phyloP scores from a whole-genome alignment of 1,139 yeast genomes.

The Nakaseomyces glabratus region DNA sequence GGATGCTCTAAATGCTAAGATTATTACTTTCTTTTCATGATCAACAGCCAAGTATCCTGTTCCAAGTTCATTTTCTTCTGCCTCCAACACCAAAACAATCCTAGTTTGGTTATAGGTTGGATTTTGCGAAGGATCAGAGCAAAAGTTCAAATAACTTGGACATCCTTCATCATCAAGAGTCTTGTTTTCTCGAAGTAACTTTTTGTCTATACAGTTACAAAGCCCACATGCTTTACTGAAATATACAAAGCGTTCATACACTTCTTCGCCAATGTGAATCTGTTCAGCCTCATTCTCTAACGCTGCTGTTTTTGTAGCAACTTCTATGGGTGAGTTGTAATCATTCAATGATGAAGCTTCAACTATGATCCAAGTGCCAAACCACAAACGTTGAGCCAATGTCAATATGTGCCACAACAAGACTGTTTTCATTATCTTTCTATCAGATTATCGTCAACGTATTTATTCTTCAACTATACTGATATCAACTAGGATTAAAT shows the following conservation, averaged over 20 bases:
- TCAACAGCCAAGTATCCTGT: slow-evolving; percentile 36
- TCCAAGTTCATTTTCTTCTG: slow-evolving; percentile 41
- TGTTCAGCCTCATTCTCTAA: slow-evolving; percentile 2
- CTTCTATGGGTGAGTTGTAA: background rate
- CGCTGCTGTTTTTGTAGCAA: background rate
- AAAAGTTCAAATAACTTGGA: slow-evolving; percentile 25
- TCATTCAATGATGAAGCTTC: too few relatives aligned
- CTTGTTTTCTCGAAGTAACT: slow-evolving; percentile 15
- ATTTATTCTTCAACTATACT: too few relatives aligned
- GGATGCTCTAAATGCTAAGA: slow-evolving; percentile 46
- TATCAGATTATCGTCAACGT: too few relatives aligned
- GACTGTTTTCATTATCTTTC: too few relatives aligned
- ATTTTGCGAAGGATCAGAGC: slow-evolving; percentile 19
- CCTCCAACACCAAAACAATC: slow-evolving; percentile 31
- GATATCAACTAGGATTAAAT: too few relatives aligned
- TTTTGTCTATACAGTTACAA: slow-evolving; percentile 24
- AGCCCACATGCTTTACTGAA: slow-evolving; percentile 28
- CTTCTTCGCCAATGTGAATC: slow-evolving; percentile 7
- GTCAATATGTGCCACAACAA: too few relatives aligned
- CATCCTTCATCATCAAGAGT: slow-evolving; percentile 27
- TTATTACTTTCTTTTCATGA: slow-evolving; percentile 36
- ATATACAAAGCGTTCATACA: slow-evolving; percentile 25
- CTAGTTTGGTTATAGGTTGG: slow-evolving; percentile 33
- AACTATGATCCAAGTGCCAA: too few relatives aligned
- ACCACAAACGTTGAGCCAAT: too few relatives aligned